Evolutionary conservation across 148 eudicot genomes (phyloP).

Genomic region (Vaccinium corymbosum): DNA sequence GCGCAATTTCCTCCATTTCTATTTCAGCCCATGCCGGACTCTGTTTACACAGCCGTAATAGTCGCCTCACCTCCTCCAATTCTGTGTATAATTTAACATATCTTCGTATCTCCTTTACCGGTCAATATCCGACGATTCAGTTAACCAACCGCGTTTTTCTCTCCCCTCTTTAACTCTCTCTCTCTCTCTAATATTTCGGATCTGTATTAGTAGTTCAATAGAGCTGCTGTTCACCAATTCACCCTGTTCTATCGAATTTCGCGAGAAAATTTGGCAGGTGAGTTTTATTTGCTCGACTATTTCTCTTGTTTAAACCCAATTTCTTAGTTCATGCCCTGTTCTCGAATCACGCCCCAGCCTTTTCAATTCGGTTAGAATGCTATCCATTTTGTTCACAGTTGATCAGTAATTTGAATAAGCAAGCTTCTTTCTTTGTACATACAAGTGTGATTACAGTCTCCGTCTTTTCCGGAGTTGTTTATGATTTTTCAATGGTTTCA

Average conservation of each 20-base stretch:
- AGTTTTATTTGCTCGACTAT: not conserved
- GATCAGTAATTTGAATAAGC: not conserved
- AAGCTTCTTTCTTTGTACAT: too few relatives aligned
- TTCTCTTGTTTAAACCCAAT: not conserved
- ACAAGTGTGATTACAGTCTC: not conserved
- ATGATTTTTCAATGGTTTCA: not conserved
- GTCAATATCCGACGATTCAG: conserved; percentile 7
- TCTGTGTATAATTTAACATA: not conserved
- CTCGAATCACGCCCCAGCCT: not conserved
- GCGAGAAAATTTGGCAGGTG: not conserved
- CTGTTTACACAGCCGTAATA: not conserved
- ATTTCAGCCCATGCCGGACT: not conserved
- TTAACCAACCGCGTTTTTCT: not conserved
- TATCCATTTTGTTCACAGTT: not conserved
- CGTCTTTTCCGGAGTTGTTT: not conserved
- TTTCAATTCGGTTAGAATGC: not conserved
- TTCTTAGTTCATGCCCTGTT: not conserved
- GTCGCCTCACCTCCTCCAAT: not conserved
- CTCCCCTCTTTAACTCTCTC: conserved; percentile 6
- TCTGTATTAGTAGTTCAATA: not conserved
- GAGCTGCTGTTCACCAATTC: not conserved
- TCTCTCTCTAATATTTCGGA: not conserved
- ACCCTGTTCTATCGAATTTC: not conserved
- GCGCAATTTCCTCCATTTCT: not conserved
- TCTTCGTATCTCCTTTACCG: too few relatives aligned